Percentiles rank a stretch among this genome's conserved stretches.
Evolutionary conservation across 1,284 basidiomycete genomes (phyloP).

Genomic region (Rhodotorula glutinis): DNA sequence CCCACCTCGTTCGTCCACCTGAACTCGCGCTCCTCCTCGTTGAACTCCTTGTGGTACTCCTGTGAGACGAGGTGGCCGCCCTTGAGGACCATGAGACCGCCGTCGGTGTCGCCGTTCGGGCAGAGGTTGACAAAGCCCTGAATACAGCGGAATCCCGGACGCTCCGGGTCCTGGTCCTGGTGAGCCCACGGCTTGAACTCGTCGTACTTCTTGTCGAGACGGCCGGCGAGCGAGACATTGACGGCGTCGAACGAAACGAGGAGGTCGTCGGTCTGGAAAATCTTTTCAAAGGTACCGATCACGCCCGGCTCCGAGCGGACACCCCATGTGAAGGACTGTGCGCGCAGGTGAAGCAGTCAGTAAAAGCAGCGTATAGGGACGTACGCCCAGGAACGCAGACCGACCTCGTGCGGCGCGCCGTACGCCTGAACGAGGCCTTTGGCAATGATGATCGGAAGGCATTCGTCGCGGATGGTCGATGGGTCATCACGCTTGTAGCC

Average conservation of each 20-base stretch:
- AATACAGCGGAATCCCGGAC: constrained; percentile 47
- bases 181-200: constrained; percentile 13
- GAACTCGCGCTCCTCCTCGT: constrained; percentile 14
- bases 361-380: too few species aligned
- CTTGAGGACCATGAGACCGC: constrained; percentile 50
- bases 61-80: constrained; percentile 7
- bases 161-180: constrained; percentile 27
- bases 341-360: too few species aligned
- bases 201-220: constrained; percentile 35
- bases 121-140: constrained; percentile 51
- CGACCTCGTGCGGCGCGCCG: constrained; percentile 4
- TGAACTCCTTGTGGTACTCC: constrained; percentile 17
- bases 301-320: constrained; percentile 45
- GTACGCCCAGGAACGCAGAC: background rate
- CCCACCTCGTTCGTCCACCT: constrained; percentile 21
- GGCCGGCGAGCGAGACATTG: constrained; percentile 47
- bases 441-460: constrained; percentile 35
- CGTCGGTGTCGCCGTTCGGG: constrained; percentile 49
- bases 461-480: constrained; percentile 39
- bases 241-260: constrained; percentile 33
- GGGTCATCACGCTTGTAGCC: constrained; percentile 45
- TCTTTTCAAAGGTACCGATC: constrained; percentile 46
- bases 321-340: constrained; percentile 19
- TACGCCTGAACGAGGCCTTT: constrained; percentile 12
- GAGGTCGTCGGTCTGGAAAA: constrained; percentile 35